These are phyloP conservation scores for Cynanchum wilfordii DNA, from an alignment of 257 asterid genomes.

Conservation along the genomic window DNA sequence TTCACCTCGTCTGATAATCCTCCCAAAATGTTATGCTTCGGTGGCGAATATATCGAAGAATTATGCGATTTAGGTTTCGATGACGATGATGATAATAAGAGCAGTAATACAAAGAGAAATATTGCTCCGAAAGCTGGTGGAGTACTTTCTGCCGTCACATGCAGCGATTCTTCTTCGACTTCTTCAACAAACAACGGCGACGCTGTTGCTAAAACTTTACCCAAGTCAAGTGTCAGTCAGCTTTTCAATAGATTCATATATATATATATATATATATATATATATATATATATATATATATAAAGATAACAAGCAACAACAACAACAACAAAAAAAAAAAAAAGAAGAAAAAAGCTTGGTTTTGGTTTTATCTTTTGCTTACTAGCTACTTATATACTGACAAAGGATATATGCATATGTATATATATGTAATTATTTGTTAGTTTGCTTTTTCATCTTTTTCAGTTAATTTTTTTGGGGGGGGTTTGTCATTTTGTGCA, in stretches of 20 bases:
- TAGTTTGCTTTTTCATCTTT: background rate
- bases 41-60: constrained; percentile 25
- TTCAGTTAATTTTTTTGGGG: background rate
- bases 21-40: constrained; percentile 68
- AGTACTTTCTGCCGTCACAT: constrained; percentile 17
- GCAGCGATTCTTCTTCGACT: constrained; percentile 44
- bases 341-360: background rate
- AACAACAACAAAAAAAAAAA: background rate
- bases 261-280: too few relatives aligned
- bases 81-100: background rate
- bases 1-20: constrained; percentile 21
- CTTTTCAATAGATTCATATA: background rate
- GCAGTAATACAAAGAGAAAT: constrained; percentile 3
- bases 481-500: constrained; percentile 16
- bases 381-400: background rate
- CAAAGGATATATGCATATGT: background rate
- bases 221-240: constrained; percentile 24
- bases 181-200: constrained; percentile 25
- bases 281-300: background rate
- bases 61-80: background rate
- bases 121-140: constrained; percentile 32
- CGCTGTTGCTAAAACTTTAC: constrained; percentile 15
- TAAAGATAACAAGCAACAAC: background rate
- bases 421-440: background rate
- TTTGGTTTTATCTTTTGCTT: background rate